Base-by-base conservation (phyloP, 2,329 filamentous ascomycete species). In the Tolypocladium pustulatum region DNA sequence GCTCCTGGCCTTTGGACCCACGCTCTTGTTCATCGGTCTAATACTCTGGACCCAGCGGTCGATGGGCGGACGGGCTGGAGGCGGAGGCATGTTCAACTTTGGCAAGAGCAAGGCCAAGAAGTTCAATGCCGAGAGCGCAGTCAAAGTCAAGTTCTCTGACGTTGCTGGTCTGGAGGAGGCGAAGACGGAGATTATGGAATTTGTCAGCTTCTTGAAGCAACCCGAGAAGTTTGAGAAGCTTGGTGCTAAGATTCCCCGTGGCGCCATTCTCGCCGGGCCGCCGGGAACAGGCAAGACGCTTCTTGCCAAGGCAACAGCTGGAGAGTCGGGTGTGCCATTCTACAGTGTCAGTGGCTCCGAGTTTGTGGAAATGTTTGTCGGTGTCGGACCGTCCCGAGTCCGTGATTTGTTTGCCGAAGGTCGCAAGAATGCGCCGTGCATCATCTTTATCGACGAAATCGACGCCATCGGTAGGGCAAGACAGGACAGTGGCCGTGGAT, bases 301-400 rank as follows among this genome's bases (percentile, higher is more conserved):
- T 61, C 84, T 99, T 53, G 94, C 94, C 62, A 99, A 99, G 78
- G 94, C 94, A 17, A 99, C 94, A 12, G 94, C 94, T 56, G 94
- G 94, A 71, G 94, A 99, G 77, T 97, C 94, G 32, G 88, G 89
- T 51, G 94, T 99, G 37, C 94, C 94, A 0, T 99, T 99, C 81
- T 99, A 92, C 82, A 96, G 90, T 68, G 94, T 99, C 67, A 97
- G 91, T 73, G 94, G 94, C 71, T 99, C 94, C 55, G 94, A 99
- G 72, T 99, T 99, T 70, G 93, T 99, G 37, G 94, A 99, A 76
- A 99, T 99, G 93, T 99, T 99, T 71, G 94, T 99, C 56, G 94
- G 94, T 84, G 94, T 99, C 61, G 94, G 94, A 74, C 90, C 94
- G 25, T 97, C 93, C 36, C 85, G 94, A 74, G 94, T 99, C 56